Conservation (phyloP, 805 yeast species). For the Pichia manshurica region DNA sequence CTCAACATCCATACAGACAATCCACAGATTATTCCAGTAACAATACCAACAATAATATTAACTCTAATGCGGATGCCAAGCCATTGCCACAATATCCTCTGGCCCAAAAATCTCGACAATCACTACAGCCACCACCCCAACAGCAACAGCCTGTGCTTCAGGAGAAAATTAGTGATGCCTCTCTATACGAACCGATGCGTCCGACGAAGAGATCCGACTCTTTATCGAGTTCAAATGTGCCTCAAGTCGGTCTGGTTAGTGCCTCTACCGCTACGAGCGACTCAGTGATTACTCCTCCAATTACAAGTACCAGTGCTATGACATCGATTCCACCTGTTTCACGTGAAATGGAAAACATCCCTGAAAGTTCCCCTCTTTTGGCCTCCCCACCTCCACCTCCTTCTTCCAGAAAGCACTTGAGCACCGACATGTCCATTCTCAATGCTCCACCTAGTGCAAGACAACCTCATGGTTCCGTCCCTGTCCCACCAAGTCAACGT, state of each 20-base stretch:
- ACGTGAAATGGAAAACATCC: conserved; percentile 12
- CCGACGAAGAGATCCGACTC: conserved; percentile 30
- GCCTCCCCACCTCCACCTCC: conserved; percentile 27
- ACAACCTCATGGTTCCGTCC: conserved; percentile 27
- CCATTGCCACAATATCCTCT: conserved; percentile 5
- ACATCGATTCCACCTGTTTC: conserved; percentile 4
- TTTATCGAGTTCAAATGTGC: conserved; percentile 14
- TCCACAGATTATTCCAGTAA: neutral
- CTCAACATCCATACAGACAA: neutral
- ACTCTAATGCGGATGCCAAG: neutral
- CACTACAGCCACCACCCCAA: neutral
- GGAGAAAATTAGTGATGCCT: conserved; percentile 6
- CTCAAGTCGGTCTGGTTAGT: neutral
- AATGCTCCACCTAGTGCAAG: conserved; percentile 8
- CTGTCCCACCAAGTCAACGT: conserved; percentile 32
- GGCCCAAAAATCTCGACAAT: conserved; percentile 5
- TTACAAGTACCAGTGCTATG: conserved; percentile 1
- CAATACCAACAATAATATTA: neutral
- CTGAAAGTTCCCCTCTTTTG: conserved; percentile 11
- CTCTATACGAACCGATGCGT: conserved; percentile 23
- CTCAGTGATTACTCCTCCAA: conserved; percentile 3
- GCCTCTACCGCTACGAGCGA: neutral
- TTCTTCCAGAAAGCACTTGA: conserved; percentile 28
- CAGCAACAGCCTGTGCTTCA: neutral
- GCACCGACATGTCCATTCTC: neutral